Evolutionary conservation across 257 asterid genomes (phyloP).

Genomic region (Linderniella brevidens): DNA sequence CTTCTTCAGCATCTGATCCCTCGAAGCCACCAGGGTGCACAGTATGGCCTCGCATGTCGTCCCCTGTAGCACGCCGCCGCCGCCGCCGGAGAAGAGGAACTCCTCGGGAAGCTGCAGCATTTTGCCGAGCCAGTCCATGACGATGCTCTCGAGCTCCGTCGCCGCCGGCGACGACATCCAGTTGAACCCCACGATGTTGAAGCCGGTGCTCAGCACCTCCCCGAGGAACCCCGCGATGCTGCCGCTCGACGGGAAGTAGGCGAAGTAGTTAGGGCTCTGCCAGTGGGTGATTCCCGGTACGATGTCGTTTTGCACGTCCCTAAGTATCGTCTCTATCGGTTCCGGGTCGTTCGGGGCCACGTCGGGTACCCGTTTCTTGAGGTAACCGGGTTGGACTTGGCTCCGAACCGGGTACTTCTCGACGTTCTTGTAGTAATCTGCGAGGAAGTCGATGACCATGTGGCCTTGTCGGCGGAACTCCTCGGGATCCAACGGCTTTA

Average conservation of each 20-base stretch:
- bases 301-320: conserved; percentile 36
- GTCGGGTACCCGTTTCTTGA: conserved; percentile 31
- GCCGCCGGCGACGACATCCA: conserved; percentile 85
- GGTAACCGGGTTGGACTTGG: conserved; percentile 61
- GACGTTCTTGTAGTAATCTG: conserved; percentile 53
- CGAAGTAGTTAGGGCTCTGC: conserved; percentile 65
- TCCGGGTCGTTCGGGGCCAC: conserved; percentile 44
- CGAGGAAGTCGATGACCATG: conserved; percentile 47
- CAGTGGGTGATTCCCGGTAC: conserved; percentile 67
- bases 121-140: conserved; percentile 67
- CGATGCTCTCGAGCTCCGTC: conserved; percentile 64
- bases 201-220: conserved; percentile 52
- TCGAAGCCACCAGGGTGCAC: conserved; percentile 45
- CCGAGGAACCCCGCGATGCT: conserved; percentile 64
- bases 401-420: conserved; percentile 56
- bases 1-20: conserved; percentile 28
- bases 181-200: conserved; percentile 59
- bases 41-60: conserved; percentile 53
- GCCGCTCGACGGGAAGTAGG: conserved; percentile 52
- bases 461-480: conserved; percentile 52
- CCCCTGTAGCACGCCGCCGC: conserved; percentile 71
- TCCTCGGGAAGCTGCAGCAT: conserved; percentile 40
- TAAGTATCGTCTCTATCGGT: conserved; percentile 35
- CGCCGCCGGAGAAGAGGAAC: conserved; percentile 51
- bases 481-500: conserved; percentile 47